A percentile compares a stretch with the other conserved stretches of the same genome.
Conservation (phyloP, 371 early-diverging fungal genomes). For the Batrachochytrium dendrobatidis region DNA sequence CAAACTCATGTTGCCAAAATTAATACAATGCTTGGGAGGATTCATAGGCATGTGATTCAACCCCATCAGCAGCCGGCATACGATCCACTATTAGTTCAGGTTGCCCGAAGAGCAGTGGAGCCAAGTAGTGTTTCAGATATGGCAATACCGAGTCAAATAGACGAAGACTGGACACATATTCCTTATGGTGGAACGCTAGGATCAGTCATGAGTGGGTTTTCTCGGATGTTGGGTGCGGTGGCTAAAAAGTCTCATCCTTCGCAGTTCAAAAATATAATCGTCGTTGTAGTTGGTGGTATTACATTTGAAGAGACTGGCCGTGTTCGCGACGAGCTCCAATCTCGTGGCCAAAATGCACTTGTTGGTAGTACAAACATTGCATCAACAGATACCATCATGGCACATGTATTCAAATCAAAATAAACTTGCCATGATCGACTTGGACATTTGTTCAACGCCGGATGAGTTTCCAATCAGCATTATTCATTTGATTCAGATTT, state of each 20-base stretch:
- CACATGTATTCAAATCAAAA: neutral
- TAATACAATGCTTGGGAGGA: no score
- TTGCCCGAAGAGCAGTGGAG: neutral
- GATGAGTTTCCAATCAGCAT: no score
- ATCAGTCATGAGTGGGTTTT: neutral
- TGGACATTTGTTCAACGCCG: no score
- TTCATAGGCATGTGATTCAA: neutral
- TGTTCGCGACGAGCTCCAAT: slow-evolving; percentile 8
- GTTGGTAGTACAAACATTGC: slow-evolving; percentile 7
- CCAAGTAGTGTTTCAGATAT: no score
- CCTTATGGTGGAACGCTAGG: neutral
- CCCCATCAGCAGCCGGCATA: neutral
- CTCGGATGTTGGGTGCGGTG: neutral
- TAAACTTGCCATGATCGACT: no score
- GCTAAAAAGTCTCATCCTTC: slow-evolving; percentile 8
- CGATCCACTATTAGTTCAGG: neutral
- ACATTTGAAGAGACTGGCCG: slow-evolving; percentile 25
- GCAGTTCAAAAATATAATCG: slow-evolving; percentile 14
- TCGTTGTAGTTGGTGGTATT: slow-evolving; percentile 33
- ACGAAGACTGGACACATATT: slow-evolving; percentile 2
- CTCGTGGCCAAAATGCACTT: neutral
- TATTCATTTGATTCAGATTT: no score
- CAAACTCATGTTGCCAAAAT: neutral
- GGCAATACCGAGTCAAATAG: no score
- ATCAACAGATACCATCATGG: neutral